Evolutionary conservation across 2,329 filamentous ascomycete genomes (phyloP).

Genomic region (Penicillium sp.): DNA sequence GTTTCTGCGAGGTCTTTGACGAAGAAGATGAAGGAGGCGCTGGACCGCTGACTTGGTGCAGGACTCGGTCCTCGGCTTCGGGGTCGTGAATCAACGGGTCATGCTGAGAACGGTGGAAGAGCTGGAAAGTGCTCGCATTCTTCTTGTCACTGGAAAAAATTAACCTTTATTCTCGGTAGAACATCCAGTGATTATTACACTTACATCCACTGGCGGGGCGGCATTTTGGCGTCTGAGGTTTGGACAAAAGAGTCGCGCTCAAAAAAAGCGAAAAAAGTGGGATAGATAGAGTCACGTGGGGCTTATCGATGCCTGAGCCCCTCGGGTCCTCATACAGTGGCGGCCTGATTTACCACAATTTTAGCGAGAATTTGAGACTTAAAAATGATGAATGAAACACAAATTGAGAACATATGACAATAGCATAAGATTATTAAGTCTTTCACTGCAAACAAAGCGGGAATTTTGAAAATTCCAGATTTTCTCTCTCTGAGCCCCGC

Average conservation of each 20-base stretch:
- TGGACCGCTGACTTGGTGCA: constrained; percentile 66
- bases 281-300: constrained; percentile 37
- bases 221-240: constrained; percentile 60
- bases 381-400: background rate
- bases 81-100: constrained; percentile 95
- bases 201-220: constrained; percentile 74
- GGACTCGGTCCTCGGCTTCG: constrained; percentile 84
- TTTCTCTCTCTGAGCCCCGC: constrained; percentile 9
- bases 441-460: background rate
- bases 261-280: constrained; percentile 34
- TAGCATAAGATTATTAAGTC: background rate
- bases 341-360: background rate
- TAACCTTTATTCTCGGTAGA: constrained; percentile 5
- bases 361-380: background rate
- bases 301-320: constrained; percentile 35
- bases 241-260: constrained; percentile 5
- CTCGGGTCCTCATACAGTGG: constrained; percentile 26
- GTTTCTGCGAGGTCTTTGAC: constrained; percentile 46
- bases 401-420: background rate
- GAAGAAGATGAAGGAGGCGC: constrained; percentile 31
- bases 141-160: constrained; percentile 73
- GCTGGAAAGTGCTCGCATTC: constrained; percentile 85
- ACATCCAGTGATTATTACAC: constrained; percentile 29
- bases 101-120: constrained; percentile 95
- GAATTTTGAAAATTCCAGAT: background rate